Evolutionary conservation across 805 yeast genomes (phyloP), one percentile per base, ranked within the genome.

Genomic region (Vanderwaltozyma yarrowii): DNA sequence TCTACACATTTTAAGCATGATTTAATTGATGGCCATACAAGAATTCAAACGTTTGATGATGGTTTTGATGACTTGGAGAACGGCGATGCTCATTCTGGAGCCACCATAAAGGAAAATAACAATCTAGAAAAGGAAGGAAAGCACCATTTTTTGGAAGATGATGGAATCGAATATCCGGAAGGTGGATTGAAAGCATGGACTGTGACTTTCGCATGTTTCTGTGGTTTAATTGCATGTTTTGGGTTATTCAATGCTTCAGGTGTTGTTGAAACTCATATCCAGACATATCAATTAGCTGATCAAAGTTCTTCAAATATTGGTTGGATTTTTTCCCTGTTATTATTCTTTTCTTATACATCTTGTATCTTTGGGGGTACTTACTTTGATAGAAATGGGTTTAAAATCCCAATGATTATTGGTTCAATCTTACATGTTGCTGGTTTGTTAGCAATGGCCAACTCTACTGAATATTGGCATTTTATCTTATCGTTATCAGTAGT

Each of bases 271-370:
- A 68, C 79, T 0, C 75, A 77, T 45, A 64, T 79, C 9, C 66
- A 74, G 8, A 60, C 58, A 11, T 70, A 78, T 53, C 84, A 78
- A 52, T 56, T 79, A 43, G 60, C 60, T 1, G 47, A 66, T 32
- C 58, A 62, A 5, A 53, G 66, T 5, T 62, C 73, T 2, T 66
- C 79, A 2, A 57, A 71, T 2, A 65, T 76, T 5, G 70, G 81
- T 4, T 76, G 85, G 84, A 69, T 79, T 23, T 79, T 79, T 46
- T 76, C 85, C 1, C 54, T 78, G 20, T 73, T 67, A 52, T 54
- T 71, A 40, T 67, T 72, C 24, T 52, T 76, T 21, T 61, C 71
- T 10, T 74, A 70, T 49, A 54, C 66, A 12, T 61, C 70, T 2
- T 71, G 76, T 7, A 62, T 74, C 24, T 55, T 75, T 20, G 65